Conservation (phyloP, 2,329 filamentous ascomycete genomes). For the Fusarium anguioides region DNA sequence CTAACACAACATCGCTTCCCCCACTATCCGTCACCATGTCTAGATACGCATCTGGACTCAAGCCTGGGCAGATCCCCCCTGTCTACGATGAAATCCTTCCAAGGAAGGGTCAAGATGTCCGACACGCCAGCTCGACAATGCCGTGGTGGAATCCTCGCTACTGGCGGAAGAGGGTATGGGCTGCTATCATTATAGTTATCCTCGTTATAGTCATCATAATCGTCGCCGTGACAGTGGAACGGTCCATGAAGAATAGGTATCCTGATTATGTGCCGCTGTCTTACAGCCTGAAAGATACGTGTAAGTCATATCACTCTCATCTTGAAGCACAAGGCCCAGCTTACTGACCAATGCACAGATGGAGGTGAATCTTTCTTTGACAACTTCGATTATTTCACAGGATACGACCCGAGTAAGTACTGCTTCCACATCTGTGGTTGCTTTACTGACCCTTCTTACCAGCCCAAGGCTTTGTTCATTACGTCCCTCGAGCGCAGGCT, state of each 20-base stretch:
- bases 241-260: slow-evolving; percentile 56
- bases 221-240: slow-evolving; percentile 58
- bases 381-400: slow-evolving; percentile 64
- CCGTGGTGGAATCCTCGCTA: slow-evolving; percentile 60
- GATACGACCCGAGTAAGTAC: slow-evolving; percentile 59
- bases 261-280: slow-evolving; percentile 60
- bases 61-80: slow-evolving; percentile 42
- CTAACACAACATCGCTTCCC: neutral
- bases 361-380: slow-evolving; percentile 64
- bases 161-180: slow-evolving; percentile 66
- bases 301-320: slow-evolving; percentile 49
- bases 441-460: slow-evolving; percentile 4
- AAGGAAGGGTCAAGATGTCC: slow-evolving; percentile 32
- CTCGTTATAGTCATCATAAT: slow-evolving; percentile 61
- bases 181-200: slow-evolving; percentile 52
- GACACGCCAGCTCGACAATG: slow-evolving; percentile 41
- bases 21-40: slow-evolving; percentile 16
- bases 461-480: slow-evolving; percentile 65
- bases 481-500: slow-evolving; percentile 59
- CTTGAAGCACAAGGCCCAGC: neutral
- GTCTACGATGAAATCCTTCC: slow-evolving; percentile 47
- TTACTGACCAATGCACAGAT: slow-evolving; percentile 50
- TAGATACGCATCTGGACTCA: slow-evolving; percentile 17
- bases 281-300: slow-evolving; percentile 62
- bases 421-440: neutral